These are phyloP conservation scores for Dipteronia dyeriana DNA, from an alignment of 345 rosid genomes.

Conservation along the genomic window DNA sequence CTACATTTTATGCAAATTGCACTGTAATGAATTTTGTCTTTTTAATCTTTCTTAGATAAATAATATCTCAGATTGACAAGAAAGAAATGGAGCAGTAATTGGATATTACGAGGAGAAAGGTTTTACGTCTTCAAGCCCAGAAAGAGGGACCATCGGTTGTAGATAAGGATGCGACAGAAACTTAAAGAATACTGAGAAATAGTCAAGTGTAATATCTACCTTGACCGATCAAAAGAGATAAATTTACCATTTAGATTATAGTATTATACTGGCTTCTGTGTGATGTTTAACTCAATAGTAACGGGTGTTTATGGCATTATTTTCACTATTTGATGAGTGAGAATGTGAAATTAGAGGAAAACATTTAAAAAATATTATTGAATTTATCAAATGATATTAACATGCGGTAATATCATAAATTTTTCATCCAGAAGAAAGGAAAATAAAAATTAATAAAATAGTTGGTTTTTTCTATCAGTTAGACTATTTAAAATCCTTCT, in stretches of 20 bases:
- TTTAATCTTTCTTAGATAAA: too few species aligned
- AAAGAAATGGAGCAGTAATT: conserved; percentile 78
- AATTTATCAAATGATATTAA: neutral
- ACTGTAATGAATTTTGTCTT: conserved; percentile 11
- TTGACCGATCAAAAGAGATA: conserved; percentile 89
- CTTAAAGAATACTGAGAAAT: conserved; percentile 85
- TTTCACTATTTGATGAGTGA: neutral
- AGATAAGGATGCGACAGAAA: conserved; percentile 74
- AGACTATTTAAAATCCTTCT: neutral
- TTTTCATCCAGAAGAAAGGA: neutral
- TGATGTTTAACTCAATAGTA: neutral
- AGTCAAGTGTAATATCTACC: conserved; percentile 86
- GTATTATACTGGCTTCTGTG: conserved; percentile 7
- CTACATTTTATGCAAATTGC: neutral
- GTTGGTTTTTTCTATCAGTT: neutral
- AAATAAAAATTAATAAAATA: neutral
- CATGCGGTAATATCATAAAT: neutral
- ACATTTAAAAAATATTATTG: neutral
- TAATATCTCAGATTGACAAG: conserved; percentile 59
- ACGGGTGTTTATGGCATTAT: neutral
- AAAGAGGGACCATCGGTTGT: conserved; percentile 67
- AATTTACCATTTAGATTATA: neutral
- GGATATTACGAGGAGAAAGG: conserved; percentile 66
- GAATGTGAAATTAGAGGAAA: neutral
- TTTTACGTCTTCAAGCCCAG: conserved; percentile 53